A percentile compares a stretch with the other conserved stretches of the same genome.
phyloP scores from a whole-genome alignment of 495 filamentous ascomycete genomes.

The Extremus antarcticus region DNA sequence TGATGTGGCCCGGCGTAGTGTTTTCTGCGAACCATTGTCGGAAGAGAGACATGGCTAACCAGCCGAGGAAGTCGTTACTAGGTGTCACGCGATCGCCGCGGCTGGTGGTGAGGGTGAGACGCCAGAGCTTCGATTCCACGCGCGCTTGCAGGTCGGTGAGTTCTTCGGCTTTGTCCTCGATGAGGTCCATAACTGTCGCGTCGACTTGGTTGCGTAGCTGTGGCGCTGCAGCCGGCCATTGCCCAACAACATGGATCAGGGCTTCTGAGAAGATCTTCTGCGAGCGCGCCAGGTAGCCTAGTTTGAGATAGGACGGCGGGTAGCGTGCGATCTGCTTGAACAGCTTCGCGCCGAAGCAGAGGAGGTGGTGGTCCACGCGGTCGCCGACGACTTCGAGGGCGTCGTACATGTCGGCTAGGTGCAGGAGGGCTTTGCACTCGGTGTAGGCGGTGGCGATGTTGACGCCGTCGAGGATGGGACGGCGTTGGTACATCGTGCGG shows the following conservation, averaged over 20 bases:
- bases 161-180: slow-evolving; percentile 76
- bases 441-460: slow-evolving; percentile 86
- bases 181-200: slow-evolving; percentile 65
- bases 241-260: slow-evolving; percentile 80
- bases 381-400: slow-evolving; percentile 76
- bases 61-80: slow-evolving; percentile 67
- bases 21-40: slow-evolving; percentile 85
- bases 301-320: slow-evolving; percentile 77
- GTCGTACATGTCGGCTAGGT: slow-evolving; percentile 83
- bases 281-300: slow-evolving; percentile 73
- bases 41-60: slow-evolving; percentile 76
- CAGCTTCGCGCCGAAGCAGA: slow-evolving; percentile 77
- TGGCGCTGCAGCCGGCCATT: slow-evolving; percentile 73
- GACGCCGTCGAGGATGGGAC: slow-evolving; percentile 64
- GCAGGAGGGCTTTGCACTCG: slow-evolving; percentile 78
- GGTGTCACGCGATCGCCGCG: slow-evolving; percentile 72
- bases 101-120: slow-evolving; percentile 66
- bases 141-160: slow-evolving; percentile 54
- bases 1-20: slow-evolving; percentile 54
- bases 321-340: slow-evolving; percentile 95
- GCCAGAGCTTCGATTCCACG: slow-evolving; percentile 67
- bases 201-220: slow-evolving; percentile 57
- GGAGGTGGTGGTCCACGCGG: slow-evolving; percentile 81
- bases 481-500: slow-evolving; percentile 84
- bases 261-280: slow-evolving; percentile 85